A percentile compares a stretch with the other conserved stretches of the same genome.
These are phyloP conservation scores for Kwoniella europaea DNA, from an alignment of 768 basidiomycete genomes.

Conservation along the genomic window DNA sequence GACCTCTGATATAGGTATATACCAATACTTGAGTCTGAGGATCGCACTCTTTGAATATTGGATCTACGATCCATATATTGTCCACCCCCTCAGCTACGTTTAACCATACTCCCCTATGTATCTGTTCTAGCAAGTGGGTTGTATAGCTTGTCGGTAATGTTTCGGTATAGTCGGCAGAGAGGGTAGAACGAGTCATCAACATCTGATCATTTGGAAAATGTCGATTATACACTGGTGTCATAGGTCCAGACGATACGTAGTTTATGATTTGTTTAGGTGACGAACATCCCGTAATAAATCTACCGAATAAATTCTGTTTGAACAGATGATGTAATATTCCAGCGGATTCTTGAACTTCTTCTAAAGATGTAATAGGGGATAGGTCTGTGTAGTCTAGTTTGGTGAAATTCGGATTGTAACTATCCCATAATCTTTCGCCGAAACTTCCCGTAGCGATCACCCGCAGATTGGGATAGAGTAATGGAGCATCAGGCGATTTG, in stretches of 20 bases:
- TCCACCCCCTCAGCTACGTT: background rate
- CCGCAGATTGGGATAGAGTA: background rate
- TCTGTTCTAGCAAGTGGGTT: constrained; percentile 8
- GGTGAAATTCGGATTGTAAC: constrained; percentile 8
- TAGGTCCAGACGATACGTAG: constrained; percentile 1
- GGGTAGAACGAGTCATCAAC: background rate
- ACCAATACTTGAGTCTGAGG: background rate
- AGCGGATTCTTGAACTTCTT: background rate
- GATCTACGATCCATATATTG: constrained; percentile 12
- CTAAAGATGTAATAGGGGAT: background rate
- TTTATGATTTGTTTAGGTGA: background rate
- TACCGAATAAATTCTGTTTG: constrained; percentile 10
- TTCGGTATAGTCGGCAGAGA: background rate
- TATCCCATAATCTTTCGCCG: constrained; percentile 7
- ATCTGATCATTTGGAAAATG: constrained; percentile 17
- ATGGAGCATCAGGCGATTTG: background rate
- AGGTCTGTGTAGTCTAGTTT: constrained; percentile 1
- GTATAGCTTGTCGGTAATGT: constrained; percentile 1
- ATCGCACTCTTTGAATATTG: background rate
- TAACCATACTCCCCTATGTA: constrained; percentile 4
- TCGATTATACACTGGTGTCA: constrained; percentile 2
- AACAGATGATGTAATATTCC: constrained; percentile 3
- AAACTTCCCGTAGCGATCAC: background rate
- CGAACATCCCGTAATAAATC: background rate
- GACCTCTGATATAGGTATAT: background rate